Conservation (phyloP, 2,329 filamentous ascomycete genomes). For the Colletotrichum sp. region DNA sequence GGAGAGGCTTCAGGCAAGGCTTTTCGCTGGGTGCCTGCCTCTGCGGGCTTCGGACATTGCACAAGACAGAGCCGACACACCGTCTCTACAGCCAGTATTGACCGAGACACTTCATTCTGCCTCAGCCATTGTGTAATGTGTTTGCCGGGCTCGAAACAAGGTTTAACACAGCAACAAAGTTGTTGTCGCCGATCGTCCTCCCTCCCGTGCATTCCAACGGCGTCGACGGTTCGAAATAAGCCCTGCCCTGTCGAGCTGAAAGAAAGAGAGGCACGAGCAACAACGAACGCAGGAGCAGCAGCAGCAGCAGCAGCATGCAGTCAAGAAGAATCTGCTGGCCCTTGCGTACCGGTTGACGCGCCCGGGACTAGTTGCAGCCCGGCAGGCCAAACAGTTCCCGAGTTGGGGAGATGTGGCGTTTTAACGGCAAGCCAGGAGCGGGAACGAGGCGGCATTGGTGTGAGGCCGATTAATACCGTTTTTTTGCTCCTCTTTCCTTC, state of each 20-base stretch:
- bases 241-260: slow-evolving; percentile 2
- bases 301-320: background rate
- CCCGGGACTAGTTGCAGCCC: background rate
- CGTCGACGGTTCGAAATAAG: background rate
- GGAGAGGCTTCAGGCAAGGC: background rate
- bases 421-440: background rate
- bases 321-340: background rate
- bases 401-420: background rate
- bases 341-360: background rate
- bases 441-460: background rate
- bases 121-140: background rate
- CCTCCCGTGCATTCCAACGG: background rate
- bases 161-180: background rate
- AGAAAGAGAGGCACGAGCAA: background rate
- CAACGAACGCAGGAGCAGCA: background rate
- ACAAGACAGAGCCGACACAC: background rate
- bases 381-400: background rate
- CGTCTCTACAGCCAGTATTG: background rate
- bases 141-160: background rate
- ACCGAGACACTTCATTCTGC: slow-evolving; percentile 2
- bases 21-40: background rate
- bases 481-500: background rate
- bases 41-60: background rate
- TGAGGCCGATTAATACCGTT: background rate
- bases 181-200: background rate